These are phyloP conservation scores for Pyrenophora teres DNA, from an alignment of 2,329 filamentous ascomycete genomes.

Conservation along the genomic window DNA sequence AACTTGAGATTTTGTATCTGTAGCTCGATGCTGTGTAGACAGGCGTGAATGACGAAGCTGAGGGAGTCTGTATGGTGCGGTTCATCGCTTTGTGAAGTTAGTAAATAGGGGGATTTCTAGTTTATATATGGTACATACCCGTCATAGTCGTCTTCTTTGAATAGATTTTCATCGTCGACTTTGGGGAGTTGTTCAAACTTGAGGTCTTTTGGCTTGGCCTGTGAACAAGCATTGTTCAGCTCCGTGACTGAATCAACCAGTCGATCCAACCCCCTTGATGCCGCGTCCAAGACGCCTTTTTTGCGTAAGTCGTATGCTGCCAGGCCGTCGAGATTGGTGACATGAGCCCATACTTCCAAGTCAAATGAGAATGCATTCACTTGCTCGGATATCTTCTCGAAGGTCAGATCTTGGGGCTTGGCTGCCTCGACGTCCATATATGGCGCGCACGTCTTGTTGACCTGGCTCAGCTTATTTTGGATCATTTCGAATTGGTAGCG, in stretches of 20 bases:
- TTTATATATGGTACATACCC: slow-evolving; percentile 7
- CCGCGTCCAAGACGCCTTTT: slow-evolving; percentile 20
- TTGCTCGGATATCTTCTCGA: slow-evolving; percentile 29
- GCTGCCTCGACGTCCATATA: slow-evolving; percentile 29
- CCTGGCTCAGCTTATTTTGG: slow-evolving; percentile 23
- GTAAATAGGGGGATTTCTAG: background rate
- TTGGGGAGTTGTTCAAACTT: slow-evolving; percentile 18
- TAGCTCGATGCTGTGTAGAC: slow-evolving; percentile 29
- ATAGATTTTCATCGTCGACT: slow-evolving; percentile 16
- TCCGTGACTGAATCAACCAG: slow-evolving; percentile 15
- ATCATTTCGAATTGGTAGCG: slow-evolving; percentile 25
- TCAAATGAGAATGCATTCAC: slow-evolving; percentile 29
- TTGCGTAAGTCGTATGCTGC: slow-evolving; percentile 19
- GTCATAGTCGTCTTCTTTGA: slow-evolving; percentile 11
- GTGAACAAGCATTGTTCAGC: slow-evolving; percentile 18
- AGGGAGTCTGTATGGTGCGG: slow-evolving; percentile 23
- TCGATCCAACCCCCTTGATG: slow-evolving; percentile 22
- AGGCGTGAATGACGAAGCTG: slow-evolving; percentile 26
- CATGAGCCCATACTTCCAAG: slow-evolving; percentile 29
- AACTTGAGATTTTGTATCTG: slow-evolving; percentile 31
- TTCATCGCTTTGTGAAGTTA: slow-evolving; percentile 8
- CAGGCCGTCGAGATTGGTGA: slow-evolving; percentile 24
- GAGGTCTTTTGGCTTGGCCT: slow-evolving; percentile 29
- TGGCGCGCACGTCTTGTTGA: slow-evolving; percentile 20
- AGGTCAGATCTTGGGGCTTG: slow-evolving; percentile 30